phyloP scores from a whole-genome alignment of 2,329 filamentous ascomycete species.

The Penicillium sp. region DNA sequence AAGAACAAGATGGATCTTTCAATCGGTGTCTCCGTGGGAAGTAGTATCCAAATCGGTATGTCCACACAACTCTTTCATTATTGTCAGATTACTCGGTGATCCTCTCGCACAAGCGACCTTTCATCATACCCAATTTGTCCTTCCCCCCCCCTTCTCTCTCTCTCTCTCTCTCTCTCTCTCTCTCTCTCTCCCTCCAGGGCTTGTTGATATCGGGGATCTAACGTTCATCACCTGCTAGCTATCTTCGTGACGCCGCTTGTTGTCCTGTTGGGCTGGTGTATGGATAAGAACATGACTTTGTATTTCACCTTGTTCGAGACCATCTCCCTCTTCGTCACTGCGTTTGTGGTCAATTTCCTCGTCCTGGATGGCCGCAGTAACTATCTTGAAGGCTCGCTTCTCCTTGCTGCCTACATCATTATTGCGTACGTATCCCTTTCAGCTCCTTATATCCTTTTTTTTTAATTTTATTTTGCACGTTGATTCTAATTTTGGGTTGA shows the following conservation, averaged over 20 bases:
- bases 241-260: conserved; percentile 72
- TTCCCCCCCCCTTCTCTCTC: too few relatives aligned
- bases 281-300: conserved; percentile 63
- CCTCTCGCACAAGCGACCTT: too few relatives aligned
- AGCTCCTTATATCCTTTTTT: background rate
- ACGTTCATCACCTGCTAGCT: conserved; percentile 34
- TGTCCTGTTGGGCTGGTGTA: conserved; percentile 69
- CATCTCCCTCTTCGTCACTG: conserved; percentile 72
- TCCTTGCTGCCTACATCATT: conserved; percentile 73
- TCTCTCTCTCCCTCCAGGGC: background rate
- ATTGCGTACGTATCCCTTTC: conserved; percentile 51
- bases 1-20: conserved; percentile 84
- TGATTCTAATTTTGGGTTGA: too few relatives aligned
- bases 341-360: conserved; percentile 78
- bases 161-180: too few relatives aligned
- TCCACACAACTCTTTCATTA: background rate
- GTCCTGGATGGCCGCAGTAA: conserved; percentile 78
- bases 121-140: too few relatives aligned
- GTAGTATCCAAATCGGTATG: conserved; percentile 65
- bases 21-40: conserved; percentile 73
- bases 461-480: too few relatives aligned
- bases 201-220: background rate
- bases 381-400: conserved; percentile 69
- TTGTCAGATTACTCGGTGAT: too few relatives aligned
- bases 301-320: conserved; percentile 59